Conservation (phyloP, 108 stramenopile genomes). For the Nitzschia sp. region DNA sequence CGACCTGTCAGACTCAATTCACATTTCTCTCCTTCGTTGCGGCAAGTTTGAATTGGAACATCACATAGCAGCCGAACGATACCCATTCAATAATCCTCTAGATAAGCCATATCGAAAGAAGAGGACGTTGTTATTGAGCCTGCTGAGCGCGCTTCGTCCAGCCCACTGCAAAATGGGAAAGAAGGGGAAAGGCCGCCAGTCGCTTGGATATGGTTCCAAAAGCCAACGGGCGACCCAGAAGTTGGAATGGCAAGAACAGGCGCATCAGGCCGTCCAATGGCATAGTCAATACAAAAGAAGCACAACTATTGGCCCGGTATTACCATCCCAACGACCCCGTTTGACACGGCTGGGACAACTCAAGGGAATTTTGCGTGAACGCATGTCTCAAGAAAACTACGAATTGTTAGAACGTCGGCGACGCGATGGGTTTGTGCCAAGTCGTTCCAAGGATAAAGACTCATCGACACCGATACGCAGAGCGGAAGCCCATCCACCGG, state of each 20-base stretch:
- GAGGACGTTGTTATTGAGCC: too few relatives aligned
- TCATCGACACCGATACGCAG: not conserved
- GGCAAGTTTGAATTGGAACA: too few relatives aligned
- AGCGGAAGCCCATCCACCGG: slow-evolving; percentile 11
- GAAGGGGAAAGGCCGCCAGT: slow-evolving; percentile 27
- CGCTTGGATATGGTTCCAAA: slow-evolving; percentile 18
- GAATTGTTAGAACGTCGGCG: slow-evolving; percentile 26
- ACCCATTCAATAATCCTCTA: too few relatives aligned
- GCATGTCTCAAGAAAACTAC: slow-evolving; percentile 8
- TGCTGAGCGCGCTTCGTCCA: too few relatives aligned
- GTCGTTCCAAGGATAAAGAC: not conserved
- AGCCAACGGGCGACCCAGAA: slow-evolving; percentile 13
- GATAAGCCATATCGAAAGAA: too few relatives aligned
- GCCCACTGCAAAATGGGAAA: too few relatives aligned
- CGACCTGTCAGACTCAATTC: too few relatives aligned
- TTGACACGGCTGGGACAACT: slow-evolving; percentile 10
- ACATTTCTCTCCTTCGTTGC: too few relatives aligned
- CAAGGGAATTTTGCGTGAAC: slow-evolving; percentile 18
- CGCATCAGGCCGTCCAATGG: not conserved
- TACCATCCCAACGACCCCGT: not conserved
- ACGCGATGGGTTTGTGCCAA: slow-evolving; percentile 24
- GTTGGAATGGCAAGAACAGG: slow-evolving; percentile 4
- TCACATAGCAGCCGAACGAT: too few relatives aligned
- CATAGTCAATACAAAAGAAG: not conserved
- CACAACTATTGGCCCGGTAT: not conserved